phyloP scores from a whole-genome alignment of 305 asterid genomes.

The Solanum aculeatissimum region DNA sequence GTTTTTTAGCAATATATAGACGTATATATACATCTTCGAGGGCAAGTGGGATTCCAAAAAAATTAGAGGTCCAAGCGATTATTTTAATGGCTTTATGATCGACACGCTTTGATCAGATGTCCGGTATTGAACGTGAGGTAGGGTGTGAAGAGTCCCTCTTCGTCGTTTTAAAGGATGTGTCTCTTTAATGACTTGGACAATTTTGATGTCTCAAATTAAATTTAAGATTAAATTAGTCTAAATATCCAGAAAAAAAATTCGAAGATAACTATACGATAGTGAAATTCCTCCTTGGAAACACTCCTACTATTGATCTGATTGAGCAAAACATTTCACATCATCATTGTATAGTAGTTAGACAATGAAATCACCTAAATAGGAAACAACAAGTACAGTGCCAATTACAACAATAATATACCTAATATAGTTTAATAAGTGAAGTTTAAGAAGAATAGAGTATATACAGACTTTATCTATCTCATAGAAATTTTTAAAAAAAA shows the following conservation, averaged over 20 bases:
- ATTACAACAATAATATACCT: background rate
- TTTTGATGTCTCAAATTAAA: background rate
- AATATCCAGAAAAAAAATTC: no score
- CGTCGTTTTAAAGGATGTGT: background rate
- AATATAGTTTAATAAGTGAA: background rate
- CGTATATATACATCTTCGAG: no score
- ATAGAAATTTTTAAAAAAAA: no score
- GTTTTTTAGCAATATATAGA: no score
- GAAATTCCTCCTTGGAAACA: background rate
- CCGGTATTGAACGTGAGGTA: background rate
- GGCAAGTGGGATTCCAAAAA: no score
- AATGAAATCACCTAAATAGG: background rate
- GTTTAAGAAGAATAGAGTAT: no score
- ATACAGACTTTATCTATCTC: no score
- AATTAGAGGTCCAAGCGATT: no score
- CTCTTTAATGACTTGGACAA: background rate
- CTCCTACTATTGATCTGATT: background rate
- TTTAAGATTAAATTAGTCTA: background rate
- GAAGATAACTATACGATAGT: background rate
- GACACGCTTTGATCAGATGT: background rate
- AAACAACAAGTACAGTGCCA: background rate
- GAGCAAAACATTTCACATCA: background rate
- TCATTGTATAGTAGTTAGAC: background rate
- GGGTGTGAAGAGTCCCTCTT: background rate
- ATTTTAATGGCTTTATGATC: no score